Conservation (phyloP, 805 yeast genomes). For the Yamadazyma olivae region DNA sequence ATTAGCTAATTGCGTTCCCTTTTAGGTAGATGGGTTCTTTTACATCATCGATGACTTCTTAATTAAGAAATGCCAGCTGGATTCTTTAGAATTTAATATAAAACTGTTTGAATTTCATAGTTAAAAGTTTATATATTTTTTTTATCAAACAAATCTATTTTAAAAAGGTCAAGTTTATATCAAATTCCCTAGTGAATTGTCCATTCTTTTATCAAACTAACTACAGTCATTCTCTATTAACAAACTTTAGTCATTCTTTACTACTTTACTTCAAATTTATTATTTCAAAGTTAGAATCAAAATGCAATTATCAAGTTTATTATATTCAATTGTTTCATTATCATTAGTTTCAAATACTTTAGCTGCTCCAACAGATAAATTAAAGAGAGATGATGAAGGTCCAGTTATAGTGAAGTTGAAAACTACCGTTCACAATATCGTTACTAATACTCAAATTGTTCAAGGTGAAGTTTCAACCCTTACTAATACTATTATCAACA, state of each 20-base stretch:
- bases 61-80: too few relatives aligned
- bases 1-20: too few relatives aligned
- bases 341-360: conserved; percentile 16
- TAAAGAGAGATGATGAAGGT: conserved; percentile 22
- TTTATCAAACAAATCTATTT: too few relatives aligned
- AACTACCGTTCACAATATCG: conserved; percentile 31
- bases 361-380: conserved; percentile 17
- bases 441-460: conserved; percentile 32
- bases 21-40: too few relatives aligned
- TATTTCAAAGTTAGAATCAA: conserved; percentile 5
- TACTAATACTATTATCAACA: conserved; percentile 26
- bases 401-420: conserved; percentile 30
- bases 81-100: too few relatives aligned
- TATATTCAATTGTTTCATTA: conserved; percentile 17
- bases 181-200: conserved; percentile 2
- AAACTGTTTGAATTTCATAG: too few relatives aligned
- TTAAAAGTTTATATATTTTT: too few relatives aligned
- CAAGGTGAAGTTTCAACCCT: conserved; percentile 26
- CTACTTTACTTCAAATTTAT: not conserved
- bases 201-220: conserved; percentile 15
- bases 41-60: too few relatives aligned
- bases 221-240: conserved; percentile 14
- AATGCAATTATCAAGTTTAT: conserved; percentile 27
- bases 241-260: conserved; percentile 17
- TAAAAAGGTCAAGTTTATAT: too few relatives aligned